Evolutionary conservation across 108 stramenopile genomes (phyloP), one percentile per base, ranked within the genome.

Genomic region (Cyclotella baltica): DNA sequence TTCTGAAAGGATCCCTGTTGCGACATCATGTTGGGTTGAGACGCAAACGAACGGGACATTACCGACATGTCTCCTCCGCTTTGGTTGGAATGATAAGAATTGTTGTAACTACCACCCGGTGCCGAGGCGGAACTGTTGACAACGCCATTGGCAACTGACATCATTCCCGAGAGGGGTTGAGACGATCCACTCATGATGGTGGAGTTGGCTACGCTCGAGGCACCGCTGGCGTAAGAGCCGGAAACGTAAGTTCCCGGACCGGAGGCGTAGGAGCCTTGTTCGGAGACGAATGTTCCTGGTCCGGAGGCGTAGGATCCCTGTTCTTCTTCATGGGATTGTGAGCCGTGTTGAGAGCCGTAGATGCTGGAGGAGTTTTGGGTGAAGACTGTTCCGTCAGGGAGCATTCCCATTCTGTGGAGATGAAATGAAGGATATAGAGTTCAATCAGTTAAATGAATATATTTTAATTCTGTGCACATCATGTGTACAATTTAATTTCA

Each of bases 361-460:
- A 38, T 23, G 23, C 27, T 33, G 18, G 25, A 11, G 38, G 70
- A 57, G 31, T 25, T 61, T 47, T 72, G 58, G 2, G 43, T 46
- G 37, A 33, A 72, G 4, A 72, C 58, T 25, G 56, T 72, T 3
- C 71, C 71, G 31, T 72, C 57, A 40, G 71, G 57, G 28, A 61
- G n/a, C 56, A 72, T 58, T 9, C 71, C 71, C 46, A 72, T 46
- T 47, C 71, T n/a, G n/a, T n/a, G n/a, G n/a, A n/a, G n/a, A n/a
- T n/a, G n/a, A n/a, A n/a, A n/a, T n/a, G n/a, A n/a, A n/a, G n/a
- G n/a, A n/a, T n/a, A n/a, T n/a, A n/a, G n/a, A n/a, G n/a, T n/a
- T n/a, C n/a, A n/a, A n/a, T n/a, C n/a, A n/a, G n/a, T n/a, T n/a
- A n/a, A n/a, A n/a, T n/a, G n/a, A n/a, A n/a, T n/a, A n/a, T n/a